Percentiles rank a stretch among this genome's conserved stretches.
Evolutionary conservation across 73 alveolate species (phyloP).

Genomic region (Uronychia setigera): DNA sequence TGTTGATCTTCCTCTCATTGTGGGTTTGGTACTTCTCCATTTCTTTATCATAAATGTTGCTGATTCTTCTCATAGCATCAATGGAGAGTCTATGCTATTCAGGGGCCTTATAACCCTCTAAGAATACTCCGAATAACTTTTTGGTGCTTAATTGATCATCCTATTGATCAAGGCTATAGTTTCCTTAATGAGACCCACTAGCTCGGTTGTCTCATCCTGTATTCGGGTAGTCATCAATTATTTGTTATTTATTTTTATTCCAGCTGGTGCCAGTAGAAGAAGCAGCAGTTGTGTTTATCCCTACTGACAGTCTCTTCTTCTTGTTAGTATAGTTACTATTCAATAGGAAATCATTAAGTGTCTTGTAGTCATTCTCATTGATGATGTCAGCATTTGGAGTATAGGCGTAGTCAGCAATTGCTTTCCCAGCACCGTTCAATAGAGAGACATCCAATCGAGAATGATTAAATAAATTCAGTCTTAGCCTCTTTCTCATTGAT

Average conservation of each 20-base stretch:
- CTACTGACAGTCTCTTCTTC: not conserved
- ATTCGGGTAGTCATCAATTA: not conserved
- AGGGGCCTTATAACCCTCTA: not conserved
- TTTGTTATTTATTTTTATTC: not conserved
- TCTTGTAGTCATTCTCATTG: not conserved
- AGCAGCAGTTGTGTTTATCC: not conserved
- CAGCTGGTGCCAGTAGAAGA: not conserved
- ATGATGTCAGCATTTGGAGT: not conserved
- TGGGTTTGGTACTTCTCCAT: not conserved
- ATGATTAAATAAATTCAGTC: no score
- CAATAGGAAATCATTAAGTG: not conserved
- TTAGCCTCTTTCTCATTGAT: no score
- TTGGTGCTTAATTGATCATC: not conserved
- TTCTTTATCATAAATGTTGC: not conserved
- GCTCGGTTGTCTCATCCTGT: not conserved
- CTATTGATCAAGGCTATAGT: no score
- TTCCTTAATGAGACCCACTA: not conserved
- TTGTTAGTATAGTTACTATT: not conserved
- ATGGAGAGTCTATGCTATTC: not conserved
- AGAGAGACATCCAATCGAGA: no score
- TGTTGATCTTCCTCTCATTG: not conserved
- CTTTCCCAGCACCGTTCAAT: no score
- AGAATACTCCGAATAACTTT: not conserved
- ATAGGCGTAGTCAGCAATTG: not conserved
- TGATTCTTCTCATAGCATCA: not conserved